Evolutionary conservation across 352 stramenopile species (phyloP), one percentile per base, ranked within the genome.

Genomic region (Phytopythium kandeliae): DNA sequence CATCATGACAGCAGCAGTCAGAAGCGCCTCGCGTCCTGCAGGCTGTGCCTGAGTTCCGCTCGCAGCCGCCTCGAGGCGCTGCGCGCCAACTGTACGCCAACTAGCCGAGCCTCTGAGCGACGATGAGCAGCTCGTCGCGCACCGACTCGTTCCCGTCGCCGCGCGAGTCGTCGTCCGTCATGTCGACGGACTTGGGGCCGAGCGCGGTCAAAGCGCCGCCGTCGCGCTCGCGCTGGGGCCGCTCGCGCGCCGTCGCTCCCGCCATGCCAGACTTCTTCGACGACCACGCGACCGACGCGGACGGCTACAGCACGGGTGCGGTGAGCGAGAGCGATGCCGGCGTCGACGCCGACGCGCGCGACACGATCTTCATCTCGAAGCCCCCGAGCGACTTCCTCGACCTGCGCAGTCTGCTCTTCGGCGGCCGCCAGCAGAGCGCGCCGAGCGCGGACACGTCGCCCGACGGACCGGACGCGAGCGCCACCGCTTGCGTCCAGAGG

Each of bases 331-430:
- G 24, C 47, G 47, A 53, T 5, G n/a, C 24, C 5, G 35, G 24
- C 33, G 34, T 28, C 35, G 34, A 53, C 33, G 19, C 47, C 13
- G 33, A 53, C 47, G 19, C 4, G 15, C 33, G 47, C 2, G 47
- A 53, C 33, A 25, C 44, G 17, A 53, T 53, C 47, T 53, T 53
- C 47, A 9, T 53, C 19, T 34, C 22, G 22, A 53, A 53, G 22
- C 47, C 47, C 21, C 43, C 16, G 33, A 43, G 35, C 6, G 45
- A 51, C 28, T 41, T 41, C 19, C 34, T 53, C 22, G 47, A 53
- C 34, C 19, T 53, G 16, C 47, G 47, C 21, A 44, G 7, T 22
- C 28, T 53, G 13, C 13, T 53, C 21, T 53, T 53, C 47, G 33
- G 47, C 30, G 15, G 30, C 12, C 19, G n/a, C 0, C 19, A 40